Conservation (phyloP, 116 monocot genomes). For the Posidonia oceanica region DNA sequence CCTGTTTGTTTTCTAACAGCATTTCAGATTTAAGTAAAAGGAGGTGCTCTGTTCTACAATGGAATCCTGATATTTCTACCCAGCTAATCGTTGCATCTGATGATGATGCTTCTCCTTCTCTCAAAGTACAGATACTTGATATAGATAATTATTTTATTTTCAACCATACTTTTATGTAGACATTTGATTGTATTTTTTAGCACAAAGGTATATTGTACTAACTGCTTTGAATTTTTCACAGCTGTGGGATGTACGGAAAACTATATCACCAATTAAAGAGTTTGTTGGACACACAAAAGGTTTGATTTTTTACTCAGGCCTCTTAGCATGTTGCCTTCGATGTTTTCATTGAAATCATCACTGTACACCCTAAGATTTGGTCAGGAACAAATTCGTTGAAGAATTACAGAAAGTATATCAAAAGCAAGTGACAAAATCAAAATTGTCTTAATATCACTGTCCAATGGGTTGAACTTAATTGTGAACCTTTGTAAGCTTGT, state of each 20-base stretch:
- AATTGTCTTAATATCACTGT: too few relatives aligned
- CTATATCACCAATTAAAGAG: constrained; percentile 89
- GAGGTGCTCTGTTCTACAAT: constrained; percentile 96
- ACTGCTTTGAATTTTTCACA: constrained; percentile 12
- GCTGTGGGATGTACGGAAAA: constrained; percentile 99
- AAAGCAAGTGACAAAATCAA: too few relatives aligned
- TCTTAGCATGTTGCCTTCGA: neutral
- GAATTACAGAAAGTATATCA: too few relatives aligned
- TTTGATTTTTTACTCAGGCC: constrained; percentile 5
- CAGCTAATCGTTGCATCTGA: constrained; percentile 91
- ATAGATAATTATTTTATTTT: neutral
- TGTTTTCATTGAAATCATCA: neutral
- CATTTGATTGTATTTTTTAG: neutral
- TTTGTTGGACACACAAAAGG: constrained; percentile 98
- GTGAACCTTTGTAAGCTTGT: too few relatives aligned
- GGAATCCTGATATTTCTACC: constrained; percentile 97
- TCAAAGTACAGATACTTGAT: constrained; percentile 40
- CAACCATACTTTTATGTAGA: too few relatives aligned
- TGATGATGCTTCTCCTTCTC: constrained; percentile 86
- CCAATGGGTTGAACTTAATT: too few relatives aligned
- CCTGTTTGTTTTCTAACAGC: constrained; percentile 30
- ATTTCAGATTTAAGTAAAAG: constrained; percentile 83
- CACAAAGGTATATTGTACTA: neutral
- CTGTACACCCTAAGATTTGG: neutral
- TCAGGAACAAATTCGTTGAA: too few relatives aligned